phyloP scores from a whole-genome alignment of 768 basidiomycete species.

The Terana coerulea region DNA sequence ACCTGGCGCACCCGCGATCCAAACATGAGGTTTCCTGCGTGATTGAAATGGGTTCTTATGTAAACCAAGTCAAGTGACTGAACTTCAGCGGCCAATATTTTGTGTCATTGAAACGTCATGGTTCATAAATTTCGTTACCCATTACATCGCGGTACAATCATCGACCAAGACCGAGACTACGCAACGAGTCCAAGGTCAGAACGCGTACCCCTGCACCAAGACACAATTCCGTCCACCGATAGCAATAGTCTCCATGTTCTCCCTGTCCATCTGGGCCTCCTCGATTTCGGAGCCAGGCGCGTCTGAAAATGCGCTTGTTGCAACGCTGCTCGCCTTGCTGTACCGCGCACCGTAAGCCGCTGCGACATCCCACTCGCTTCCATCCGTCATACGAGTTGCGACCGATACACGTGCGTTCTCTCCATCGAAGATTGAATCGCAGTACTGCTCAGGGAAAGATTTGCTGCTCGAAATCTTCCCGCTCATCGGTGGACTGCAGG shows the following conservation, averaged over 20 bases:
- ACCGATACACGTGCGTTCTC: conserved; percentile 1
- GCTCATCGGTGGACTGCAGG: background rate
- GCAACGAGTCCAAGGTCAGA: background rate
- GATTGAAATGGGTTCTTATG: too few relatives aligned
- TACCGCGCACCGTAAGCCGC: conserved; percentile 17
- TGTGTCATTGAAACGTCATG: too few relatives aligned
- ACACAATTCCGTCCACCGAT: conserved; percentile 22
- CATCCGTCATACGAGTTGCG: background rate
- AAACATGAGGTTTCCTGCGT: too few relatives aligned
- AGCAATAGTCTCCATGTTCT: conserved; percentile 15
- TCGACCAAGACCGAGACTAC: background rate
- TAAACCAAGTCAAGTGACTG: too few relatives aligned
- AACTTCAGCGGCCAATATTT: too few relatives aligned
- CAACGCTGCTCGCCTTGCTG: conserved; percentile 13
- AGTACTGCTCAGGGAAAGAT: conserved; percentile 11
- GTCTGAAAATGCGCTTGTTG: background rate
- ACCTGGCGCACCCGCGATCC: too few relatives aligned
- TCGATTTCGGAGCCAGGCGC: background rate
- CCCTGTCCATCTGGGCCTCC: background rate
- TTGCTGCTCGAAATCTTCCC: too few relatives aligned
- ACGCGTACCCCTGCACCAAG: conserved; percentile 18
- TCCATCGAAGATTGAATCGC: background rate
- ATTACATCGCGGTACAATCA: too few relatives aligned
- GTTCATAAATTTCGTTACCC: too few relatives aligned
- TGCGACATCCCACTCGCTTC: conserved; percentile 23